Percentiles rank a stretch among this genome's conserved stretches.
phyloP scores from a whole-genome alignment of 331 rosid species.

The Acacia pycnantha region DNA sequence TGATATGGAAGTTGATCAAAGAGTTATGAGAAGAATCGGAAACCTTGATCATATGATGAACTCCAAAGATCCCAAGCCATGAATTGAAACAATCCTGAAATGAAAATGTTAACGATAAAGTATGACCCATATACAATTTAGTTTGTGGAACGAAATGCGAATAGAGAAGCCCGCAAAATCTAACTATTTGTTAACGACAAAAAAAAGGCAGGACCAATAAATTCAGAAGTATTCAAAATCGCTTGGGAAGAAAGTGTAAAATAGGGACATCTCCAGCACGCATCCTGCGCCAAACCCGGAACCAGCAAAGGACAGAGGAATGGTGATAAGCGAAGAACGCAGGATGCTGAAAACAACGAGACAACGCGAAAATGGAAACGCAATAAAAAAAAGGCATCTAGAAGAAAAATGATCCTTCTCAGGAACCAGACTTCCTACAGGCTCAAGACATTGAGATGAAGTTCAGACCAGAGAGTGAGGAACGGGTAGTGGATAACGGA shows the following conservation, averaged over 20 bases:
- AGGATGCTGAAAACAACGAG: background rate
- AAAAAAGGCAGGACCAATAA: background rate
- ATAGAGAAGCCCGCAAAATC: background rate
- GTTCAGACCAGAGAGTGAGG: background rate
- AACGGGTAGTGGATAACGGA: background rate
- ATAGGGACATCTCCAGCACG: background rate
- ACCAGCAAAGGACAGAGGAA: background rate
- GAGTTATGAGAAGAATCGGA: background rate
- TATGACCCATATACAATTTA: background rate
- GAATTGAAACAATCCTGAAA: conserved; percentile 49
- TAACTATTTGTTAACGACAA: background rate
- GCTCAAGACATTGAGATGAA: background rate
- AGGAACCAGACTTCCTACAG: background rate
- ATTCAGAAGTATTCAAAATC: background rate
- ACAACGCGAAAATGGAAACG: background rate
- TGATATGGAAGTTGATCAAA: conserved; percentile 23
- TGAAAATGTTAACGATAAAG: background rate
- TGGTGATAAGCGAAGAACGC: background rate
- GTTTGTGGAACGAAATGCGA: background rate
- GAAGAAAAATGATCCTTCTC: background rate
- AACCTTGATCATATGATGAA: conserved; percentile 57
- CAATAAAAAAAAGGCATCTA: background rate
- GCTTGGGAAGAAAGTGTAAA: background rate
- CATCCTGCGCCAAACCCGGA: background rate
- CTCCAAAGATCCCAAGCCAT: conserved; percentile 81